Percentiles rank a stretch among this genome's conserved stretches.
Evolutionary conservation across 2,329 filamentous ascomycete genomes (phyloP).

Genomic region (Ophiostoma perfectum): DNA sequence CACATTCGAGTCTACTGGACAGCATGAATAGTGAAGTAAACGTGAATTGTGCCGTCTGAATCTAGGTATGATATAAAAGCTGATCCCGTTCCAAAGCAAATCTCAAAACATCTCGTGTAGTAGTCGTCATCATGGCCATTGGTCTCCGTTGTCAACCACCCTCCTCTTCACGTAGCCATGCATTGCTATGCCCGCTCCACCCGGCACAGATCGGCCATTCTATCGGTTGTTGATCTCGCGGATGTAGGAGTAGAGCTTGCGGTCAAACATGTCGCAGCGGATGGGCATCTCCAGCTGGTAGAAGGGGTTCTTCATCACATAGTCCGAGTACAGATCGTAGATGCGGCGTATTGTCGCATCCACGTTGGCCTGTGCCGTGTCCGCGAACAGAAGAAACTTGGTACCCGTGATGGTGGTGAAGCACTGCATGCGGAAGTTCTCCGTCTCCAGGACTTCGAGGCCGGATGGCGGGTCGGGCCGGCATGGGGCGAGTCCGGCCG

Average conservation of each 20-base stretch:
- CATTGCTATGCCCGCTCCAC: neutral
- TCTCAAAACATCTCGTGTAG: neutral
- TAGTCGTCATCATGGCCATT: slow-evolving; percentile 4
- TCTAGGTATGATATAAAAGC: neutral
- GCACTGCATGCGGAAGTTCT: slow-evolving; percentile 92
- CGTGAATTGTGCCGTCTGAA: neutral
- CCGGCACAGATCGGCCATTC: slow-evolving; percentile 5
- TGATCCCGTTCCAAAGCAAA: neutral
- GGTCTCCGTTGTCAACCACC: neutral
- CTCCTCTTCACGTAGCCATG: neutral
- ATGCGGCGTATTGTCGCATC: slow-evolving; percentile 77
- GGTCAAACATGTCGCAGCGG: slow-evolving; percentile 89
- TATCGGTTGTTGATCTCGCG: slow-evolving; percentile 61
- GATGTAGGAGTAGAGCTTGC: slow-evolving; percentile 75
- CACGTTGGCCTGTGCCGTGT: slow-evolving; percentile 78
- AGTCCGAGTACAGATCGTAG: slow-evolving; percentile 94
- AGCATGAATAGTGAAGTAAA: neutral
- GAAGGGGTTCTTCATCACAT: slow-evolving; percentile 99
- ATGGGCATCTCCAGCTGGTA: slow-evolving; percentile 98
- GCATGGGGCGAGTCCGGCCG: slow-evolving; percentile 33
- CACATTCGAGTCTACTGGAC: neutral
- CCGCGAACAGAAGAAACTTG: slow-evolving; percentile 94
- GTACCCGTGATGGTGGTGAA: slow-evolving; percentile 91
- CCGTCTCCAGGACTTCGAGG: slow-evolving; percentile 86
- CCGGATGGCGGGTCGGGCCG: slow-evolving; percentile 66